Conservation (phyloP, 139 green algal species). For the Chlorella sp. region DNA sequence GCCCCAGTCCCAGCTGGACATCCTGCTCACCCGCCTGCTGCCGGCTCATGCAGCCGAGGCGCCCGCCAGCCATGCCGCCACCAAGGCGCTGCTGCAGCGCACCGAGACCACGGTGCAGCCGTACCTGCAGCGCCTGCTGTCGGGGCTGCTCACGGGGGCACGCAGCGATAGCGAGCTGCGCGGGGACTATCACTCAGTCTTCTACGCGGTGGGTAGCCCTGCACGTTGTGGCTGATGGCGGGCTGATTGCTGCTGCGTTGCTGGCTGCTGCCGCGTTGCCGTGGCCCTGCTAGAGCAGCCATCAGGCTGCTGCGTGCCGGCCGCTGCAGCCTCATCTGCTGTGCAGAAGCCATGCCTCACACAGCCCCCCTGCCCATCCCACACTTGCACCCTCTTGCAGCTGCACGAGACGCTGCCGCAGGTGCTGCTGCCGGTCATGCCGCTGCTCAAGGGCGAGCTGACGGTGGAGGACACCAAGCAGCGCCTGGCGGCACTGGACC, state of each 20-base stretch:
- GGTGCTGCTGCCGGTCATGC: conserved; percentile 78
- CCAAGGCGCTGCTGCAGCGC: conserved; percentile 58
- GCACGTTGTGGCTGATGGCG: no score
- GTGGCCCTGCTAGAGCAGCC: no score
- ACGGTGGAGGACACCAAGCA: conserved; percentile 53
- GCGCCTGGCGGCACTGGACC: conserved; percentile 51
- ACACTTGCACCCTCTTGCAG: conserved; percentile 35
- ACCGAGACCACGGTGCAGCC: conserved; percentile 56
- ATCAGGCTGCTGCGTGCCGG: no score
- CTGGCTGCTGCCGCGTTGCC: not conserved
- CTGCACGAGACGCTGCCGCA: conserved; percentile 68
- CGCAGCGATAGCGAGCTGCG: conserved; percentile 60
- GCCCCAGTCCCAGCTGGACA: conserved; percentile 68
- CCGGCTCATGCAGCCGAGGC: conserved; percentile 35
- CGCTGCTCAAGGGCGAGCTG: conserved; percentile 69
- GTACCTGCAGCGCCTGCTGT: conserved; percentile 66
- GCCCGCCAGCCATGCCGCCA: conserved; percentile 46
- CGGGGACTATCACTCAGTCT: conserved; percentile 51
- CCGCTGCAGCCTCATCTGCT: not conserved
- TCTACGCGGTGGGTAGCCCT: conserved; percentile 60
- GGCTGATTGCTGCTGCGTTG: not conserved
- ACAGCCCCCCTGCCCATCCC: not conserved
- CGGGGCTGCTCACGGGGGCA: conserved; percentile 42
- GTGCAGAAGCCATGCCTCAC: not conserved
- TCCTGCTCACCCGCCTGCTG: conserved; percentile 67